Evolutionary conservation across 306 rosid species (phyloP), one percentile per base, ranked within the genome.

Genomic region (Corylus americana): DNA sequence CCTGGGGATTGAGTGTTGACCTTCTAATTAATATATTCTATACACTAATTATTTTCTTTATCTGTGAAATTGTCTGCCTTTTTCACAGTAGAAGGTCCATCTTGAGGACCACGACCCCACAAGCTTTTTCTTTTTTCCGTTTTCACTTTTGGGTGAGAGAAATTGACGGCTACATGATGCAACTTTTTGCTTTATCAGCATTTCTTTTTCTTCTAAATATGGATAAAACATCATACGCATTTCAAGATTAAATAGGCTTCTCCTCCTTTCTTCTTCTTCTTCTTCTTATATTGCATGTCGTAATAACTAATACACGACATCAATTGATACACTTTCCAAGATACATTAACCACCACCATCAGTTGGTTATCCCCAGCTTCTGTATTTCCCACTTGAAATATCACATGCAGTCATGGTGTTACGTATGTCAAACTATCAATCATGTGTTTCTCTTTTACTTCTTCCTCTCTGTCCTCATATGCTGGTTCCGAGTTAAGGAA

Each of bases 1-100:
- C n/a, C 13, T 11, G 27, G 69, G 50, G n/a, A 70, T 74, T 81
- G 80, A 75, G 50, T 13, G 59, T 74, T 81, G 80, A 75, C 35
- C 61, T 14, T 69, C 17, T 22, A 3, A 39, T 39, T 0, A 3
- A 3, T 39, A 42, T 42, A 42, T 42, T 6, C 7, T 42, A 42
- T 42, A 42, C 6, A 5, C 45, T 42, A 31, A 6, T 42, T 42
- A 8, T 42, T 42, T 72, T 71, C 58, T 27, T 77, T 27, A 51
- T 39, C 7, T 18, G 47, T 49, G 61, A 42, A 57, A 73, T 66
- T 73, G 62, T 20, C 51, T 61, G 42, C 51, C 39, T 54, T 77
- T 55, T 18, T 11, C 53, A 57, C 53, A 35, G 69, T n/a, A 27
- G 49, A 35, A 31, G 16, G 74, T 47, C 55, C 27, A 8, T 7